Conservation (phyloP, 164 flowering plant species). For the Magnolia officinalis region DNA sequence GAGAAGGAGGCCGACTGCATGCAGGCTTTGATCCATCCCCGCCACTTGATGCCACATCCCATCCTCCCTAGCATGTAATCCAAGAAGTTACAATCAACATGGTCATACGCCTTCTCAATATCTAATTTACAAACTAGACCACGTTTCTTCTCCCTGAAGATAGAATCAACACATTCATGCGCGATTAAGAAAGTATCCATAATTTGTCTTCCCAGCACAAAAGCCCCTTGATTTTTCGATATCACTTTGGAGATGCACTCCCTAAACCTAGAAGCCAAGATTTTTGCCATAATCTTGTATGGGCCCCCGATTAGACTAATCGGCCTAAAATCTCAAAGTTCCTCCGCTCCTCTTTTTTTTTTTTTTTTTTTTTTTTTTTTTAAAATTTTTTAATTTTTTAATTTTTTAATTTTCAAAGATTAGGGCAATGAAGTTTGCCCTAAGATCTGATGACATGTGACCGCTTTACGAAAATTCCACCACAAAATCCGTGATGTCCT, state of each 20-base stretch:
- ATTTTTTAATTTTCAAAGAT: too few relatives aligned
- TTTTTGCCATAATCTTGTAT: background rate
- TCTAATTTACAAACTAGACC: background rate
- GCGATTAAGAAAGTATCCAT: background rate
- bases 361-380: too few relatives aligned
- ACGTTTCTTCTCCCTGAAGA: background rate
- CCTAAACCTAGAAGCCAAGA: background rate
- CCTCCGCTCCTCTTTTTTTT: background rate
- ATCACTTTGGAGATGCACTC: background rate
- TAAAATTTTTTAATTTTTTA: too few relatives aligned
- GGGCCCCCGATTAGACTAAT: background rate
- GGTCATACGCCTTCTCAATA: background rate
- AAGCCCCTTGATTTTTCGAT: background rate
- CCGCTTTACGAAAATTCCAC: background rate
- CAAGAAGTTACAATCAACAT: background rate
- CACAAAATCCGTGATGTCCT: background rate
- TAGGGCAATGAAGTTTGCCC: background rate
- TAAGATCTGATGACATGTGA: background rate
- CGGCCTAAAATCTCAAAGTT: background rate
- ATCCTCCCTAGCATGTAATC: background rate
- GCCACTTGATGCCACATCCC: background rate
- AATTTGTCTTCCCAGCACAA: background rate
- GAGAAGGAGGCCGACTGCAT: background rate
- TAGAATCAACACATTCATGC: background rate
- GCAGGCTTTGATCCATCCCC: background rate